These are phyloP conservation scores for Trypanosoma theileri DNA, from an alignment of 208 protist genomes.

Conservation along the genomic window DNA sequence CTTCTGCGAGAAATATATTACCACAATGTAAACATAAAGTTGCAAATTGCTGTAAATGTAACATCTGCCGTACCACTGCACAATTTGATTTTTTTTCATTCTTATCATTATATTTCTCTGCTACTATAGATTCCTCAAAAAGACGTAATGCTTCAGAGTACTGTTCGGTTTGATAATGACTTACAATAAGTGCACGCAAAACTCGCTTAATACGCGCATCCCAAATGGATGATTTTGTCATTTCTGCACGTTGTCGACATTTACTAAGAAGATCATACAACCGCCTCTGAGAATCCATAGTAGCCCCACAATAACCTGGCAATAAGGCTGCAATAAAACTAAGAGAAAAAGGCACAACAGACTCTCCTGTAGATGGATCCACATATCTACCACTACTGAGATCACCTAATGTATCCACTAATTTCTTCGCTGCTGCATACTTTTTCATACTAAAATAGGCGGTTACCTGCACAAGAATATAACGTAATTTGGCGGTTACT, in stretches of 20 bases:
- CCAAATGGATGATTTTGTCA: constrained; percentile 28
- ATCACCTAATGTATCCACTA: constrained; percentile 67
- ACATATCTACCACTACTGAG: constrained; percentile 61
- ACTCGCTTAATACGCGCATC: constrained; percentile 42
- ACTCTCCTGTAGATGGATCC: constrained; percentile 48
- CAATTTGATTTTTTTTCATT: neutral
- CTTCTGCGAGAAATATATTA: constrained; percentile 37
- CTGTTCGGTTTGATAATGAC: constrained; percentile 56
- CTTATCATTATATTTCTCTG: constrained; percentile 25
- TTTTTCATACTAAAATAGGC: constrained; percentile 71
- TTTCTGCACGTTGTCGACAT: constrained; percentile 34
- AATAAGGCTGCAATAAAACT: constrained; percentile 65
- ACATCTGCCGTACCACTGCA: constrained; percentile 23
- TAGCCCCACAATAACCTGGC: constrained; percentile 57
- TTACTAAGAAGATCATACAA: constrained; percentile 57
- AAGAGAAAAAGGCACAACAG: constrained; percentile 82
- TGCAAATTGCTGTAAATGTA: constrained; percentile 39
- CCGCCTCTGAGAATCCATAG: constrained; percentile 53
- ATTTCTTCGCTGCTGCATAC: constrained; percentile 47
- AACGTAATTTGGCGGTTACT: constrained; percentile 40
- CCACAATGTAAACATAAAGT: constrained; percentile 44
- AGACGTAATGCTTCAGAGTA: constrained; percentile 51
- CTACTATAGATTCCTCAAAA: constrained; percentile 43
- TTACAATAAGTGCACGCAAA: constrained; percentile 57
- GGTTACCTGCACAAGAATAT: constrained; percentile 72